Conservation (phyloP, 192 early-diverging fungal genomes). For the Mortierella hygrophila region DNA sequence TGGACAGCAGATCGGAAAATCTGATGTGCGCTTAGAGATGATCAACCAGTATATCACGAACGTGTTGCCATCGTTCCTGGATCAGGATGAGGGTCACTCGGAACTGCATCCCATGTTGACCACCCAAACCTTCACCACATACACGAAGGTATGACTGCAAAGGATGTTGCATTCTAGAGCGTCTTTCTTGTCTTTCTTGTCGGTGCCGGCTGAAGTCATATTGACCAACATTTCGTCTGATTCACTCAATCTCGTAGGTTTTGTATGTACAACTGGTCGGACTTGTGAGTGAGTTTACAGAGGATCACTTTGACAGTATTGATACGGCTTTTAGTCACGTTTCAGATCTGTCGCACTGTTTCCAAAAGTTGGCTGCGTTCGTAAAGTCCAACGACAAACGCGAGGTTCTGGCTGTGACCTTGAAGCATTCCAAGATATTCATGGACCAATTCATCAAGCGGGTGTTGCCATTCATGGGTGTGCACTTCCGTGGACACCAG, state of each 20-base stretch:
- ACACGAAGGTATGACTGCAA: slow-evolving; percentile 48
- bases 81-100: slow-evolving; percentile 39
- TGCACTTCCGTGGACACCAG: slow-evolving; percentile 60
- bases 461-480: slow-evolving; percentile 62
- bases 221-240: background rate
- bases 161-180: background rate
- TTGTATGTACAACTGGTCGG: slow-evolving; percentile 53
- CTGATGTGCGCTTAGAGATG: slow-evolving; percentile 40
- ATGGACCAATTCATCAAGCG: slow-evolving; percentile 68
- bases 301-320: slow-evolving; percentile 31
- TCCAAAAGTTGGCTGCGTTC: slow-evolving; percentile 57
- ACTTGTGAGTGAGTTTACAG: slow-evolving; percentile 32
- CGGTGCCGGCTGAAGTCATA: background rate
- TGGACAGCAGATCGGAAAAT: slow-evolving; percentile 58
- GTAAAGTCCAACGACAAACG: slow-evolving; percentile 65
- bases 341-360: slow-evolving; percentile 56
- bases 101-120: slow-evolving; percentile 58
- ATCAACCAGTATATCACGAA: slow-evolving; percentile 53
- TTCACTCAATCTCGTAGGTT: slow-evolving; percentile 25
- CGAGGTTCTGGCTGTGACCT: slow-evolving; percentile 53
- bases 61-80: slow-evolving; percentile 57
- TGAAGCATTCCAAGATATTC: slow-evolving; percentile 63
- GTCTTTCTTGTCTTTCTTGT: background rate
- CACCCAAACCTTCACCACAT: slow-evolving; percentile 53
- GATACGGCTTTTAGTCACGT: slow-evolving; percentile 47